Conservation (phyloP, 2,329 filamentous ascomycete genomes). For the Chaetomium olivaceum region DNA sequence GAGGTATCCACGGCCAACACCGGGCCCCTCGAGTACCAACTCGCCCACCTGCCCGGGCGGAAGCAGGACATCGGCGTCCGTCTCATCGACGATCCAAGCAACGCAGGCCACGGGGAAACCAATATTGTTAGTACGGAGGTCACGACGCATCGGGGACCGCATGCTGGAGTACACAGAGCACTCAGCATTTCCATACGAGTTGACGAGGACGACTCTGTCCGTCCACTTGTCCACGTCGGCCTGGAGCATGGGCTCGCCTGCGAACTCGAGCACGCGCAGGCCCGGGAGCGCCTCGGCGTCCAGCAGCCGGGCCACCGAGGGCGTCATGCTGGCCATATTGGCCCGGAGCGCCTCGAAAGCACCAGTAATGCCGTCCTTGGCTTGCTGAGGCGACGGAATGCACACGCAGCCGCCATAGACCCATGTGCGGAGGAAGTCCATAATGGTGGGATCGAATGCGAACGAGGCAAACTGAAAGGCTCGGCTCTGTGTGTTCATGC, state of each 20-base stretch:
- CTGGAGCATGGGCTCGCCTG: not conserved
- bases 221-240: slow-evolving; percentile 2
- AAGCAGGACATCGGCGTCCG: not conserved
- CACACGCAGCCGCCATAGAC: slow-evolving; percentile 2
- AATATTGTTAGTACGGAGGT: slow-evolving; percentile 3
- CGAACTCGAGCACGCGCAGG: not conserved
- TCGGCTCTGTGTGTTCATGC: not conserved
- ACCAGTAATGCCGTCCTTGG: not conserved
- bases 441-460: slow-evolving; percentile 1
- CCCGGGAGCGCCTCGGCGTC: not conserved
- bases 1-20: slow-evolving; percentile 1
- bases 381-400: slow-evolving; percentile 2
- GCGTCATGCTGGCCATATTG: not conserved
- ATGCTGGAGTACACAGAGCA: slow-evolving; percentile 4
- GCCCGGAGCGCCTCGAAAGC: slow-evolving; percentile 1
- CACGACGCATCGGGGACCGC: slow-evolving; percentile 1
- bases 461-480: not conserved
- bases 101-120: slow-evolving; percentile 1
- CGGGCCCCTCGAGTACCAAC: slow-evolving; percentile 1
- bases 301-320: slow-evolving; percentile 2
- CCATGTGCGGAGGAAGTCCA: not conserved
- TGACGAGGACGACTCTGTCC: slow-evolving; percentile 4
- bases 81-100: not conserved
- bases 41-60: slow-evolving; percentile 1
- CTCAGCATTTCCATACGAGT: slow-evolving; percentile 4